Conservation (phyloP, 1,284 basidiomycete genomes). For the Ceratobasidium theobromae region DNA sequence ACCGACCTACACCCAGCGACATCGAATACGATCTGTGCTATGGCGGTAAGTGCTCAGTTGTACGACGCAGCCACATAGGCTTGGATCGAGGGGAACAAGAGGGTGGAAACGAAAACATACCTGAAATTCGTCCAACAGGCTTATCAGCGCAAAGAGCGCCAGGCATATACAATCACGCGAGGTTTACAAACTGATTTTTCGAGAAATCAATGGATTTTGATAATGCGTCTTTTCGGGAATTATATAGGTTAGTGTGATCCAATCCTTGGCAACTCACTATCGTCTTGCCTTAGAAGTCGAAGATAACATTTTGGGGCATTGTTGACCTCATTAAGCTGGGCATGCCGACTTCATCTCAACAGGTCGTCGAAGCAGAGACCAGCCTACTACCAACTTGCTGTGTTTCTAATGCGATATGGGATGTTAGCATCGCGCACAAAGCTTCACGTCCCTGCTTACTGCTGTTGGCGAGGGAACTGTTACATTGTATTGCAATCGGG, state of each 20-base stretch:
- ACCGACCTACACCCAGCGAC: too few species aligned
- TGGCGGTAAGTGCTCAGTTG: too few species aligned
- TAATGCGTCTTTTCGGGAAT: background rate
- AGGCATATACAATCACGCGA: background rate
- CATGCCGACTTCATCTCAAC: background rate
- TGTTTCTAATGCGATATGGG: background rate
- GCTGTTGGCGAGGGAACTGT: conserved; percentile 8
- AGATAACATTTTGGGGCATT: background rate
- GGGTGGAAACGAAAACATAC: too few species aligned
- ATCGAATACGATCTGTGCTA: too few species aligned
- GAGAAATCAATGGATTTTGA: background rate
- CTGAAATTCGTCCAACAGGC: too few species aligned
- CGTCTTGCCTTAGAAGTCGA: background rate
- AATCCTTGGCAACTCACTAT: background rate
- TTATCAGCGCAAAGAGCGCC: too few species aligned
- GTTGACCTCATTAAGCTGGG: background rate
- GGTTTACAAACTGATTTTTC: background rate
- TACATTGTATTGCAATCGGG: background rate
- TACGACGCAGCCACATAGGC: too few species aligned
- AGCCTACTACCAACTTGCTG: background rate
- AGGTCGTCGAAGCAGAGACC: background rate
- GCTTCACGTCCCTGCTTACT: background rate
- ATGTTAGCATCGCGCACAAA: background rate
- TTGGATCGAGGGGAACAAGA: too few species aligned
- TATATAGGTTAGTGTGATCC: background rate